Evolutionary conservation across 441 rosid species (phyloP).

Genomic region (Populus trichocarpa): DNA sequence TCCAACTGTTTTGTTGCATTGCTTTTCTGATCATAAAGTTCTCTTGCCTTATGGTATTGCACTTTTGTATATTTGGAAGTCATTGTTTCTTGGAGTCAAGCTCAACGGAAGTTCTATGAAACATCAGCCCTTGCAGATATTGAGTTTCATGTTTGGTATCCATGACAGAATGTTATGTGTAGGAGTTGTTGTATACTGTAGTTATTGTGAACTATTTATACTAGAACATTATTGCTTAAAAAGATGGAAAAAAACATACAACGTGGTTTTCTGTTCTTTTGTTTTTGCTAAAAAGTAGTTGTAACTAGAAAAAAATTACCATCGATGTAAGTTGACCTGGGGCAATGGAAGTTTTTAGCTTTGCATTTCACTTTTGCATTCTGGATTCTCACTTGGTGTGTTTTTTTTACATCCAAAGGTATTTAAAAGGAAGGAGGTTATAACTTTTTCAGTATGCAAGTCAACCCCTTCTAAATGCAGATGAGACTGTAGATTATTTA

Average conservation of each 20-base stretch:
- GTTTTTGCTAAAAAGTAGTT: neutral
- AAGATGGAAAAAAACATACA: too few species aligned
- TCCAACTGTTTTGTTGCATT: neutral
- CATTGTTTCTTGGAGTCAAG: neutral
- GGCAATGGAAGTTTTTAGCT: neutral
- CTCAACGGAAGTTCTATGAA: neutral
- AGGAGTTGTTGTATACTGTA: neutral
- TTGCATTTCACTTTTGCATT: slow-evolving; percentile 1
- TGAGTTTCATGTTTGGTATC: neutral
- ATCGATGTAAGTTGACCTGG: neutral
- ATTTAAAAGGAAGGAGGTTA: slow-evolving; percentile 15
- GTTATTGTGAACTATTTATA: neutral
- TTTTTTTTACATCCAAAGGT: slow-evolving; percentile 8
- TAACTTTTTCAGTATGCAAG: slow-evolving; percentile 15
- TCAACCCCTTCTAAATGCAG: neutral
- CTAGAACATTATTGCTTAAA: neutral
- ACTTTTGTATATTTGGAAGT: neutral
- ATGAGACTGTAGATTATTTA: neutral
- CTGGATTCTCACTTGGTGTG: slow-evolving; percentile 17
- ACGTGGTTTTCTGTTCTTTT: neutral
- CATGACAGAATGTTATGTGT: neutral
- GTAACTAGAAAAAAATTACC: neutral
- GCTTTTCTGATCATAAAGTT: neutral
- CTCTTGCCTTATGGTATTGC: neutral
- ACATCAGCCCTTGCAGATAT: neutral